Base-by-base conservation (phyloP, 805 yeast species). In the Saccharomycopsis microspora region DNA sequence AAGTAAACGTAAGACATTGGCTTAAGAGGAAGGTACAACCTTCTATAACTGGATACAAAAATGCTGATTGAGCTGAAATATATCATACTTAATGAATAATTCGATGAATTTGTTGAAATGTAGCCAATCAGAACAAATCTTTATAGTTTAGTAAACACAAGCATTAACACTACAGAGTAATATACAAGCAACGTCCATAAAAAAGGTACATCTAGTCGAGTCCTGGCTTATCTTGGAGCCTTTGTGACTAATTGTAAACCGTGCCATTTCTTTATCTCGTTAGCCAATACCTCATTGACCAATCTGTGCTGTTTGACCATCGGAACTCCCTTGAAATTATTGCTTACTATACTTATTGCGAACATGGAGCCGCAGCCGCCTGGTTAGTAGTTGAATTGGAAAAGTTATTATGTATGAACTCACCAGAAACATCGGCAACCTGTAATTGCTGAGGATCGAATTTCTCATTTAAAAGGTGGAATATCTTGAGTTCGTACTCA, bases 321-420 rank as follows among this genome's bases (percentile, higher is more conserved):
- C 1, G 85, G 69, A 41, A 85, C 60, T 0, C 95, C 95, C 56
- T 83, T 78, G 65, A 93, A 93, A 58, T 76, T 68, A 1, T 69
- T 71, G 46, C 93, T 80, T 42, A 80, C 83, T 11, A 93, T 75
- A 50, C 72, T 67, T 44, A 93, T 90, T 43, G 95, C 87, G 66
- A 87, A 93, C 98, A 93, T 93, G 5, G 97, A 88, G 1, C 98
- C 98, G 65, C 98, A 93, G 0, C 98, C 98, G 19, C 90, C 97
- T 46, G 39, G 27, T 42, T 32, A 33, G 32, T 45, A 45, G 44
- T 45, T 30, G 31, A n/a, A 7, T 11, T 6, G 9, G 9, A 40
- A n/a, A n/a, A 40, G 11, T 5, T 29, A 11, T 6, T 28, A 40
- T 10, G 8, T 11, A 40, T 30, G 7, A 31, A 46, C 49, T 41